A percentile compares a stretch with the other conserved stretches of the same genome.
Evolutionary conservation across 768 basidiomycete species (phyloP).

Genomic region (Phylloporus rhodoxanthus): DNA sequence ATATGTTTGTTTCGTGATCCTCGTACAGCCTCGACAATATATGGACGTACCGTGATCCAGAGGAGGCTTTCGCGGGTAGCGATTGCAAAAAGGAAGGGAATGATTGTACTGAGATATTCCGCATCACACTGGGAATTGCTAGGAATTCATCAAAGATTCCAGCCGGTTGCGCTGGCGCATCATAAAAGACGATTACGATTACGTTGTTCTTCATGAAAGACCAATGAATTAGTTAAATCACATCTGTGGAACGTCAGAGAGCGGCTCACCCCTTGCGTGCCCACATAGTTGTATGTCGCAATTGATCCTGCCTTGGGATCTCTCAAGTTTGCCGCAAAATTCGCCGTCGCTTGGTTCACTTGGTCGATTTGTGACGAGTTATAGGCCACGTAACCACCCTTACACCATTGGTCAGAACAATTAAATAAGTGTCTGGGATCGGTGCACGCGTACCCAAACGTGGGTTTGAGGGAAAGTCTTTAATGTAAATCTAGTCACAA

Average conservation of each 20-base stretch:
- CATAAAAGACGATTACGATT: constrained; percentile 47
- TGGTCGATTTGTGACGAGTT: background rate
- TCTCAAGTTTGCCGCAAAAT: constrained; percentile 5
- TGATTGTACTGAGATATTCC: constrained; percentile 6
- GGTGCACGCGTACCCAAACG: constrained; percentile 46
- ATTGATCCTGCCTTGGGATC: constrained; percentile 31
- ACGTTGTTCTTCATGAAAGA: constrained; percentile 5
- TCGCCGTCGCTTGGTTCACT: constrained; percentile 8
- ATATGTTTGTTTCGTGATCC: background rate
- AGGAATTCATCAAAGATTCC: constrained; percentile 26
- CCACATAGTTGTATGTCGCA: constrained; percentile 32
- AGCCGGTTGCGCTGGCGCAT: constrained; percentile 31
- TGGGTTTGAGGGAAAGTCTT: constrained; percentile 46
- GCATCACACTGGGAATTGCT: constrained; percentile 6
- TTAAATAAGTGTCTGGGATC: background rate
- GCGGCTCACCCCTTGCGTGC: background rate
- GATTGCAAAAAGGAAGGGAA: constrained; percentile 15
- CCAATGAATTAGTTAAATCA: background rate
- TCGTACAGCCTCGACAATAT: background rate
- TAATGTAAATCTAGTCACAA: constrained; percentile 51
- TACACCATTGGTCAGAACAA: background rate
- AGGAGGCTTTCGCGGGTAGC: background rate
- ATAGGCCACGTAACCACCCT: constrained; percentile 45
- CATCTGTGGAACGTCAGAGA: background rate
- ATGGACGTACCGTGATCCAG: constrained; percentile 1